These are phyloP conservation scores for Rhynchospora tenuis DNA, from an alignment of 176 grass and related monocot species.

Conservation along the genomic window DNA sequence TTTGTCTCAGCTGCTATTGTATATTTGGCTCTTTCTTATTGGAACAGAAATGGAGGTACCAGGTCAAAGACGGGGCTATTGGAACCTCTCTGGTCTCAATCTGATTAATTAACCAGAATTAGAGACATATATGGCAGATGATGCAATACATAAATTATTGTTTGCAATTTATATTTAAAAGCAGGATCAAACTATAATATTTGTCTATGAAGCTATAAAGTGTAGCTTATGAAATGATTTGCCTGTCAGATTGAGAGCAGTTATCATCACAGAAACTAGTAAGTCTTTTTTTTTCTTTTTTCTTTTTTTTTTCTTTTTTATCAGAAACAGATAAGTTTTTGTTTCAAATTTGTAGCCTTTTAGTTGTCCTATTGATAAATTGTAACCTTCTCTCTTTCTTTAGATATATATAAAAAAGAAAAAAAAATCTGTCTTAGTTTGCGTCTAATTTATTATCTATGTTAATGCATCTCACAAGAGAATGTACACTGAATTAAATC, in stretches of 20 bases:
- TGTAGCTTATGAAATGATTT: background rate
- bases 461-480: background rate
- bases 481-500: background rate
- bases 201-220: too few species aligned
- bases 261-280: background rate
- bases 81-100: background rate
- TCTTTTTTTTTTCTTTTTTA: too few species aligned
- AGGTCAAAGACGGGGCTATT: background rate
- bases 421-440: background rate
- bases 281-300: background rate
- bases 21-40: constrained; percentile 20
- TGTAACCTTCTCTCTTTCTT: background rate
- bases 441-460: background rate
- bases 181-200: background rate
- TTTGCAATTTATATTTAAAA: background rate
- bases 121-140: background rate
- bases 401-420: background rate
- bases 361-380: background rate
- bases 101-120: background rate
- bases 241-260: background rate
- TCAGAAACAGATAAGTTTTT: background rate
- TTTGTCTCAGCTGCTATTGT: constrained; percentile 21
- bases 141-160: background rate
- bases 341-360: background rate
- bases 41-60: background rate